Evolutionary conservation across 2,329 filamentous ascomycete genomes (phyloP).

Genomic region (Talaromyces funiculosus): DNA sequence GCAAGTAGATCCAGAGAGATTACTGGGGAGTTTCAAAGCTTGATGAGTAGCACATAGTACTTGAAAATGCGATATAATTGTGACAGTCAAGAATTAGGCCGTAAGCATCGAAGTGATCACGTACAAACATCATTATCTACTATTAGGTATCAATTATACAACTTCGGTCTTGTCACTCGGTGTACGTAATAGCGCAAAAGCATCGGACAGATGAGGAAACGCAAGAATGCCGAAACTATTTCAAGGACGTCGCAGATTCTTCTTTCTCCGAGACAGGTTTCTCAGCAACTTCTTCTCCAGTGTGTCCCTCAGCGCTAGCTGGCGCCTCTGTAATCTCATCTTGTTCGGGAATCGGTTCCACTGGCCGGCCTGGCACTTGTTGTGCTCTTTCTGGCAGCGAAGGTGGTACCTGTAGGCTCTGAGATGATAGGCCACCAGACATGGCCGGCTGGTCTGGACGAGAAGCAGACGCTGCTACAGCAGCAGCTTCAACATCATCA

Average conservation of each 20-base stretch:
- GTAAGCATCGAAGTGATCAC: not conserved
- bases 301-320: not conserved
- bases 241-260: not conserved
- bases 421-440: not conserved
- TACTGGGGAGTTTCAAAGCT: not conserved
- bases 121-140: not conserved
- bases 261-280: not conserved
- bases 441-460: not conserved
- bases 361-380: not conserved
- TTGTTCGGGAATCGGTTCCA: not conserved
- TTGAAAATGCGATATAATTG: not conserved
- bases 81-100: not conserved
- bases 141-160: not conserved
- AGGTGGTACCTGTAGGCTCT: not conserved
- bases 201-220: not conserved
- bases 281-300: not conserved
- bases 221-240: not conserved
- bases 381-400: not conserved
- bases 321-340: conserved; percentile 5
- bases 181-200: not conserved
- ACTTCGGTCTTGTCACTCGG: no score
- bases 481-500: conserved; percentile 1
- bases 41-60: no score
- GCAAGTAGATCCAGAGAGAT: not conserved
- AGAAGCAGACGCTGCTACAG: not conserved